Evolutionary conservation across 805 yeast genomes (phyloP), one percentile per base, ranked within the genome.

Genomic region (Candida sonorensis): DNA sequence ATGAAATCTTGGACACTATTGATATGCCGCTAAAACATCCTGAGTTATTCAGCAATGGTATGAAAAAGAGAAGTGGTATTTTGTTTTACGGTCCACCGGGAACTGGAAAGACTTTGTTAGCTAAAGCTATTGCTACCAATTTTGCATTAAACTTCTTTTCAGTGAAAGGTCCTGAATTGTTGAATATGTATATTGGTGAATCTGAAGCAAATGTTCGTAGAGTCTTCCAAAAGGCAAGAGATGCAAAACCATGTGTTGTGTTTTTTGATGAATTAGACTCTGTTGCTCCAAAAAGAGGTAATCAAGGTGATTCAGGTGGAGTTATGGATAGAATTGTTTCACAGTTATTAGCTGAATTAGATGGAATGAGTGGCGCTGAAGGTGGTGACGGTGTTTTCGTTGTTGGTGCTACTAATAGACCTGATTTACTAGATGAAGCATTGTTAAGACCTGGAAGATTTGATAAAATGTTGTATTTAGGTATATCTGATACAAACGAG

Each of bases 291-390:
- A 90, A 92, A 55, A 77, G 97, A 64, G 98, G 98, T 18, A 88
- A 90, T 54, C 97, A 92, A 52, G 97, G 98, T 16, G 98, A 92
- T 57, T 87, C 97, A 3, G 97, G 97, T 12, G 98, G 97, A 45
- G 97, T 92, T 3, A 92, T 92, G 98, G 98, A 92, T 54, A 73
- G 98, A 57, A 92, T 92, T 42, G 98, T 92, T 0, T 88, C 97
- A 0, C 98, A 92, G 56, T 62, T 92, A 24, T 65, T 92, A 32
- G 96, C 97, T 0, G 98, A 92, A 55, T 65, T 92, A 27, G 98
- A 92, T 53, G 97, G 97, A 17, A 90, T 90, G 97, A 80, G 94
- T 48, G 80, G 80, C 8, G 81, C 81, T 6, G 77, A 71, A 37
- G 68, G 71, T 7, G 81, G 79, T 4, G 87, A 81, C 36, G 97